Base-by-base conservation (phyloP, 1,284 basidiomycete species). In the Fomitiporia mediterranea region DNA sequence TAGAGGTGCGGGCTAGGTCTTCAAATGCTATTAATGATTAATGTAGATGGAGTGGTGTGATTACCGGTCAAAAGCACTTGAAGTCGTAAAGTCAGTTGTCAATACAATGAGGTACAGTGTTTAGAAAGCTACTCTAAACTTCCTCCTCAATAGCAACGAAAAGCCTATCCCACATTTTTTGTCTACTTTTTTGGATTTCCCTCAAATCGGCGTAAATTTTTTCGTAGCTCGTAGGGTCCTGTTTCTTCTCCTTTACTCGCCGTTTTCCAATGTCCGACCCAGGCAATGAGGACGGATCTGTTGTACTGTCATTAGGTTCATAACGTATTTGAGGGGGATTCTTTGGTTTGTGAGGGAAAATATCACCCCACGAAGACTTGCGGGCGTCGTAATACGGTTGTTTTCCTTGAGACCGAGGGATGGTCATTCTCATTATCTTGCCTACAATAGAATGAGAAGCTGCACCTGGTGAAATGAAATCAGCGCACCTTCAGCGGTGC, bases 301-400 rank as follows among this genome's bases (percentile, higher is more conserved):
- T 67, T 51, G 60, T 58, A 68, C 74, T 47, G 65, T 67, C 43
- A 67, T 67, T 17, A 28, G 75, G 70, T 61, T 79, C 76, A 59
- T 75, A 72, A 1, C 88, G 84, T 63, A 84, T 79, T 57, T 88
- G 81, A 0, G 86, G 81, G 17, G 74, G 68, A 65, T 87, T 88
- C 68, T 91, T 91, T 2, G 89, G 80, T 17, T 75, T 71, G 68
- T 98, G 94, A 3, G 97, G 96, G 72, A 97, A 98, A 9, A 93
- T 76, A 68, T 99, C 97, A 9, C 97, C 97, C 94, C 95, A 98
- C 19, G 72, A 75, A 0, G 89, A 83, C 72, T 98, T 98, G 44
- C 96, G 84, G 1, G 95, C 94, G 68, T 99, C 97, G 66, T 98
- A 94, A 68, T 87, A 99, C 0, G 84, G 80, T 67, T 98, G 95